phyloP scores from a whole-genome alignment of 2,329 filamentous ascomycete genomes.

The Aspergillus japonicus region DNA sequence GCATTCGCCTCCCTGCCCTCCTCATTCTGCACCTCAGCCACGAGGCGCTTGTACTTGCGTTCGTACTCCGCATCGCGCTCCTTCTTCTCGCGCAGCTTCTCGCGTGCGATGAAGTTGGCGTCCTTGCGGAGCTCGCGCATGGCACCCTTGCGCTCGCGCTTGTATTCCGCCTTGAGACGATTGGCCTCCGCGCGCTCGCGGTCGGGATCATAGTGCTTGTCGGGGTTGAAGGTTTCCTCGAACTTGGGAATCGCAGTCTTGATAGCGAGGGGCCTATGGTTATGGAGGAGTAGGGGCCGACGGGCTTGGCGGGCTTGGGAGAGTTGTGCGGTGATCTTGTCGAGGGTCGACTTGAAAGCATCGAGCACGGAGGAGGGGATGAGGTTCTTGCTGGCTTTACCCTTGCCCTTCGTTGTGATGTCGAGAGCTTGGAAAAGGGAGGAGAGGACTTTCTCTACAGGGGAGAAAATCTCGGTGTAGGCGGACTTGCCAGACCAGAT shows the following conservation, averaged over 20 bases:
- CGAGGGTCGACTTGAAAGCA: slow-evolving; percentile 30
- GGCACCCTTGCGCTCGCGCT: slow-evolving; percentile 91
- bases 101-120: slow-evolving; percentile 85
- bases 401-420: neutral
- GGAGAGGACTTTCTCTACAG: slow-evolving; percentile 58
- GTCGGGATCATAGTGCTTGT: slow-evolving; percentile 96
- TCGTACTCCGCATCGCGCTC: slow-evolving; percentile 91
- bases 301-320: slow-evolving; percentile 64
- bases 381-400: slow-evolving; percentile 47
- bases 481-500: slow-evolving; percentile 72
- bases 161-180: slow-evolving; percentile 86
- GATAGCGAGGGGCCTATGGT: slow-evolving; percentile 85
- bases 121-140: slow-evolving; percentile 94
- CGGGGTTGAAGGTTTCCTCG: slow-evolving; percentile 90
- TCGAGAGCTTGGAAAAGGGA: slow-evolving; percentile 54
- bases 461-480: slow-evolving; percentile 76
- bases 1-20: slow-evolving; percentile 82
- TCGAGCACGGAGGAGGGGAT: slow-evolving; percentile 44
- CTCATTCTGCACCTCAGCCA: slow-evolving; percentile 93
- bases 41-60: slow-evolving; percentile 87
- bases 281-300: slow-evolving; percentile 80
- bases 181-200: slow-evolving; percentile 80
- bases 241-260: slow-evolving; percentile 89
- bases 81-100: slow-evolving; percentile 89
- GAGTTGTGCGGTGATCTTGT: slow-evolving; percentile 46